Percentiles rank a stretch among this genome's conserved stretches.
Evolutionary conservation across 2,329 filamentous ascomycete species (phyloP).

Genomic region (Fusarium nelsonii): DNA sequence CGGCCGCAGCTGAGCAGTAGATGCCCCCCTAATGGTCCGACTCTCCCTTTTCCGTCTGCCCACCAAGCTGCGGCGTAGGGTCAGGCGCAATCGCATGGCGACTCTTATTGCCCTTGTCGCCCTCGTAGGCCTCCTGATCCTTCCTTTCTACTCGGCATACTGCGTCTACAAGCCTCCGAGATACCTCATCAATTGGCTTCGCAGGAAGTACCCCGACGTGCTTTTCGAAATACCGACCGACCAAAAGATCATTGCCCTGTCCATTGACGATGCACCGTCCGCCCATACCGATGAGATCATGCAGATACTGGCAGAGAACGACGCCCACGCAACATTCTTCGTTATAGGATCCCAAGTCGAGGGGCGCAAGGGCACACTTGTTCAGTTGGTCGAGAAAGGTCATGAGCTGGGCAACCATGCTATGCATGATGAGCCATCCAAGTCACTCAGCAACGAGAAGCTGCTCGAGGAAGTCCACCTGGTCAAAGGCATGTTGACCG

Average conservation of each 20-base stretch:
- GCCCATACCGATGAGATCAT: constrained; percentile 78
- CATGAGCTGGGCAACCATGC: constrained; percentile 89
- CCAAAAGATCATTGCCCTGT: constrained; percentile 80
- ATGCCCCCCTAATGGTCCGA: constrained; percentile 53
- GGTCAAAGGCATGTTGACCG: constrained; percentile 72
- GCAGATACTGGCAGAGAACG: constrained; percentile 72
- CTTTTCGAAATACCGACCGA: constrained; percentile 75
- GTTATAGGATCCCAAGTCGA: constrained; percentile 83
- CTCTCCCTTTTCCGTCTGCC: constrained; percentile 66
- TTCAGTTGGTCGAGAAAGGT: constrained; percentile 69
- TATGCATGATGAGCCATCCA: constrained; percentile 85
- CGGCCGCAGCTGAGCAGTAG: constrained; percentile 35
- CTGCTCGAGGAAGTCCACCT: constrained; percentile 72
- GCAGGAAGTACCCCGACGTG: constrained; percentile 79
- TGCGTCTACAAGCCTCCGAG: constrained; percentile 83
- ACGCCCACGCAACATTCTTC: constrained; percentile 86
- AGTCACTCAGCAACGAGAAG: constrained; percentile 67
- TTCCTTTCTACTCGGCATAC: constrained; percentile 67
- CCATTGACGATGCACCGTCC: constrained; percentile 88
- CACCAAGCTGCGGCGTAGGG: constrained; percentile 67
- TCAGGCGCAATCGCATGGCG: constrained; percentile 69
- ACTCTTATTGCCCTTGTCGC: constrained; percentile 61
- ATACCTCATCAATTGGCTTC: constrained; percentile 77
- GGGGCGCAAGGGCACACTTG: constrained; percentile 66
- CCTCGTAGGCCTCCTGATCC: constrained; percentile 53